A percentile compares a stretch with the other conserved stretches of the same genome.
Conservation (phyloP, 108 stramenopile species). For the Chaetoceros muelleri region DNA sequence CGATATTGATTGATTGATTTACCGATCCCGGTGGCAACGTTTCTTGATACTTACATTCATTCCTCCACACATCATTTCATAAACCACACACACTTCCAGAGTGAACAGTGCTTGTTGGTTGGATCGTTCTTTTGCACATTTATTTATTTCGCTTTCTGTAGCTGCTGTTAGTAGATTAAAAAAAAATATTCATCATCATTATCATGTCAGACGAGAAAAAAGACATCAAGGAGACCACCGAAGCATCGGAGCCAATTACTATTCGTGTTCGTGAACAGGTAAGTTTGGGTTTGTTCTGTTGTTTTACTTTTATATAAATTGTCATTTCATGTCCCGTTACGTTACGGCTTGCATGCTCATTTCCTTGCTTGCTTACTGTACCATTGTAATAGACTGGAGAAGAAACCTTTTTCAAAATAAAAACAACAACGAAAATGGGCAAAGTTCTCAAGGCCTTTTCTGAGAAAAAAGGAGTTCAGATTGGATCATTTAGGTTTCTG, state of each 20-base stretch:
- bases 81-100: too few species aligned
- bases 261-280: slow-evolving; percentile 84
- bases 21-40: too few species aligned
- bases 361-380: neutral
- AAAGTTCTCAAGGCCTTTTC: slow-evolving; percentile 67
- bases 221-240: too few species aligned
- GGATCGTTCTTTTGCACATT: too few species aligned
- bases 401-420: slow-evolving; percentile 74
- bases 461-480: slow-evolving; percentile 51
- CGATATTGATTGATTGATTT: too few species aligned
- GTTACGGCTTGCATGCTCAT: neutral
- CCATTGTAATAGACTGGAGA: neutral
- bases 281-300: slow-evolving; percentile 7
- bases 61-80: too few species aligned
- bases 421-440: slow-evolving; percentile 64
- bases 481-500: slow-evolving; percentile 50
- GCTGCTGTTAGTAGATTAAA: too few species aligned
- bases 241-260: slow-evolving; percentile 65
- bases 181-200: too few species aligned
- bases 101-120: too few species aligned
- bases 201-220: too few species aligned
- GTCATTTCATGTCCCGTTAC: neutral
- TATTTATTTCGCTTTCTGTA: too few species aligned
- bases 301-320: neutral
- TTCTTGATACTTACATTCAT: too few species aligned